Conservation (phyloP, 768 basidiomycete genomes). For the Phanerochaete carnosa region DNA sequence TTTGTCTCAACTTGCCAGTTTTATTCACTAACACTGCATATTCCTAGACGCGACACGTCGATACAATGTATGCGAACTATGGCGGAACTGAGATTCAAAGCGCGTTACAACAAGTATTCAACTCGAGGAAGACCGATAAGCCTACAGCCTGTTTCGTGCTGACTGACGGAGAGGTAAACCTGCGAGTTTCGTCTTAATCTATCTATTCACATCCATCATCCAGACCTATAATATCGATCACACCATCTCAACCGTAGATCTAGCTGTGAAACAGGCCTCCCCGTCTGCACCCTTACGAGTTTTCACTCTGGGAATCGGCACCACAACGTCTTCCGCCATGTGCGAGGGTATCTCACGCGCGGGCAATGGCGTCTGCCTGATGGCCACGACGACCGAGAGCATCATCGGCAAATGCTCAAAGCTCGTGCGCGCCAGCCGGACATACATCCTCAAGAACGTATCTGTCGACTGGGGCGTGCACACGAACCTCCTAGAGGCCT, state of each 20-base stretch:
- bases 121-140: conserved; percentile 27
- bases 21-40: background rate
- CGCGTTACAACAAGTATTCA: conserved; percentile 40
- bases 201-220: background rate
- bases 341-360: conserved; percentile 50
- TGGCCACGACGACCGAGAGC: conserved; percentile 42
- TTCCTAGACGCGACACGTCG: conserved; percentile 27
- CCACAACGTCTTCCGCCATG: conserved; percentile 43
- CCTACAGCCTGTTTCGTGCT: conserved; percentile 53
- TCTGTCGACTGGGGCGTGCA: conserved; percentile 45
- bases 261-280: conserved; percentile 30
- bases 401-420: conserved; percentile 48
- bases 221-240: conserved; percentile 17
- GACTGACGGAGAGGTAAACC: conserved; percentile 53
- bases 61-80: conserved; percentile 36
- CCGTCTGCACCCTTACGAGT: conserved; percentile 37
- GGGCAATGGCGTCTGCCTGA: conserved; percentile 49
- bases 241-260: conserved; percentile 19
- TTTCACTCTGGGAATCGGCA: conserved; percentile 59
- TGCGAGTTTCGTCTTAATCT: background rate
- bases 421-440: conserved; percentile 49
- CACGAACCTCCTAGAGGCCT: background rate
- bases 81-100: conserved; percentile 50
- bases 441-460: conserved; percentile 42
- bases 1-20: background rate